Evolutionary conservation across 2,329 filamentous ascomycete species (phyloP), one percentile per base, ranked within the genome.

Genomic region (Epichloe festucae): DNA sequence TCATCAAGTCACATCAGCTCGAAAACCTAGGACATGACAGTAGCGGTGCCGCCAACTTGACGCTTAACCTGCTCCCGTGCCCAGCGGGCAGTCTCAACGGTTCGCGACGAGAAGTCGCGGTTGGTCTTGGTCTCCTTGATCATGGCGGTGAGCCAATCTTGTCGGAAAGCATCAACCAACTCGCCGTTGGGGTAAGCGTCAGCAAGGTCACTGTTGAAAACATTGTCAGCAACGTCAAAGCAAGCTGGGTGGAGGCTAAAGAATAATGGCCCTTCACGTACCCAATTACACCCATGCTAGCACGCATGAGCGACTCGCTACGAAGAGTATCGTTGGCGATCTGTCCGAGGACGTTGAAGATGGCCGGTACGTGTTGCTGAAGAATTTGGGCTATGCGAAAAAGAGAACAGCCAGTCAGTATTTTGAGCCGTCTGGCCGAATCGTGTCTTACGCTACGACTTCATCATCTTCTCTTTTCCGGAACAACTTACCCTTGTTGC

Each of bases 281-380:
- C 89, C 90, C 93, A 71, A 98, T 87, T 51, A 97, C 90, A 67
- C 93, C 93, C 88, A 97, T 97, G 8, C 87, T 81, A n/a, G 91
- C 87, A 59, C 93, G 81, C 77, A 97, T 85, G 47, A 98, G 76
- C 38, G 87, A 82, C 71, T 98, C 93, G 63, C 89, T 95, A 60
- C 89, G 86, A 74, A 93, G 95, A 58, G 78, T 76, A 65, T 97
- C 93, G 58, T 80, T 76, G 53, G 84, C 84, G 60, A 97, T 85
- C 55, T 82, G 78, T 62, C 87, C 84, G 44, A 98, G 80, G 49
- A 97, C 81, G 59, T 86, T 77, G 74, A 97, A 96, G 63, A 98
- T 91, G 7, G 84, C 81, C 59, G 86, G 78, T 19, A 97, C 81
- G 60, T 87, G 95, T 54, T 82, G 86, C 61, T 84, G 79, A 34